These are phyloP conservation scores for Backusella circina DNA, from an alignment of 192 early-diverging fungal species.

Conservation along the genomic window DNA sequence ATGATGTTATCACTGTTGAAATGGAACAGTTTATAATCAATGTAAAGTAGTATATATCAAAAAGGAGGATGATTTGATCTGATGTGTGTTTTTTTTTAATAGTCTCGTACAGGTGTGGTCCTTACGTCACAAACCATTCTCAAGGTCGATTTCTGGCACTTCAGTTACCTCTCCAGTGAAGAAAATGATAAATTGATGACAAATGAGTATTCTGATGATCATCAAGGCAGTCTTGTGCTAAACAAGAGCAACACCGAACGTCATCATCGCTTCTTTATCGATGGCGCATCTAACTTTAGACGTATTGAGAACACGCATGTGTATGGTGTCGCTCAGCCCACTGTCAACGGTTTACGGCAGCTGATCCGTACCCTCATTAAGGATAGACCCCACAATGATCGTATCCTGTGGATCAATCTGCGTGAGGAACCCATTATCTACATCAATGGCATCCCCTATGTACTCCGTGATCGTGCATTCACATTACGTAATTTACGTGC, in stretches of 20 bases:
- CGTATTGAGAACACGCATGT: conserved; percentile 37
- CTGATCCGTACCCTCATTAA: conserved; percentile 31
- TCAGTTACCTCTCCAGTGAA: conserved; percentile 10
- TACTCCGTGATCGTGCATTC: conserved; percentile 49
- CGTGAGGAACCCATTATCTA: conserved; percentile 66
- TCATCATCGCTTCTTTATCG: conserved; percentile 24
- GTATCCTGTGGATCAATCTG: conserved; percentile 59
- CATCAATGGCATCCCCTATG: conserved; percentile 60
- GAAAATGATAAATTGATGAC: background rate
- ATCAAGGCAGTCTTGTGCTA: background rate
- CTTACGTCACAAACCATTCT: conserved; percentile 53
- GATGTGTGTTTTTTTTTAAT: conserved; percentile 9
- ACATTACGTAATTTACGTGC: conserved; percentile 58
- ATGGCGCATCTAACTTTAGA: conserved; percentile 58
- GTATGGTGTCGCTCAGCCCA: conserved; percentile 59
- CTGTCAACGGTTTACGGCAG: conserved; percentile 52
- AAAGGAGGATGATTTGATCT: background rate
- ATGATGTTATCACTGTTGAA: conserved; percentile 11
- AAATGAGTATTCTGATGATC: background rate
- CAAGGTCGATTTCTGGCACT: conserved; percentile 57
- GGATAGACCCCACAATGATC: conserved; percentile 6
- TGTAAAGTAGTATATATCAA: conserved; percentile 7
- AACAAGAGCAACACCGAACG: conserved; percentile 1
- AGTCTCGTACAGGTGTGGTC: conserved; percentile 52
- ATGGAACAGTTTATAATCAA: conserved; percentile 18